phyloP scores from a whole-genome alignment of 345 rosid genomes.

The Iberis pinnata region DNA sequence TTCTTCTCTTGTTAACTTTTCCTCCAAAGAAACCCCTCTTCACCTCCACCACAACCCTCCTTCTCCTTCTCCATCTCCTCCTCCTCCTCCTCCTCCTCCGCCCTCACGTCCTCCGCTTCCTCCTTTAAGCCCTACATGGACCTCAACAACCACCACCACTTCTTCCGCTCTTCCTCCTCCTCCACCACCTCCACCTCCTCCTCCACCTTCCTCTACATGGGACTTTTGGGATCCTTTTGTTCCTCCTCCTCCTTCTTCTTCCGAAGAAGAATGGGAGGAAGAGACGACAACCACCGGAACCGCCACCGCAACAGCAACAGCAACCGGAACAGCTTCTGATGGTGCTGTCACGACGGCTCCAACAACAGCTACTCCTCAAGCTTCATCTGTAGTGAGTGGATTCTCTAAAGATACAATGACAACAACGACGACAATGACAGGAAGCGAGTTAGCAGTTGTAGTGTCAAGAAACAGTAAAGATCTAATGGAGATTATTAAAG shows the following conservation, averaged over 20 bases:
- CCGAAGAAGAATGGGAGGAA: conserved; percentile 81
- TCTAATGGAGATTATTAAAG: conserved; percentile 75
- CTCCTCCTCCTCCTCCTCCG: conserved; percentile 21
- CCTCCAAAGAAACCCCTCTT: conserved; percentile 53
- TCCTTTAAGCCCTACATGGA: conserved; percentile 82
- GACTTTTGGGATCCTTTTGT: conserved; percentile 92
- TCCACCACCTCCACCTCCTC: conserved; percentile 49
- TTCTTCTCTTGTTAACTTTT: conserved; percentile 68
- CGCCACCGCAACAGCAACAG: conserved; percentile 17
- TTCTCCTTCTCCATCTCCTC: conserved; percentile 25
- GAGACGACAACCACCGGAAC: conserved; percentile 32
- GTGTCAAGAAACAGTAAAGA: conserved; percentile 76
- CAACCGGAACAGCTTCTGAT: conserved; percentile 35
- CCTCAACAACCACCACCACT: conserved; percentile 46
- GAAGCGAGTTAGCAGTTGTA: conserved; percentile 74
- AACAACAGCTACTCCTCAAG: conserved; percentile 40
- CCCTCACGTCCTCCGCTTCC: conserved; percentile 49
- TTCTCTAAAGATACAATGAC: conserved; percentile 55
- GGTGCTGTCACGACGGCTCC: conserved; percentile 36
- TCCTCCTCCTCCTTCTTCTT: conserved; percentile 43
- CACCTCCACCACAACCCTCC: conserved; percentile 45
- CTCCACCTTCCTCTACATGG: conserved; percentile 75
- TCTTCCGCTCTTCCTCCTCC: conserved; percentile 42
- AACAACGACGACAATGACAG: conserved; percentile 26
- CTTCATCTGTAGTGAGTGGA: conserved; percentile 52